phyloP scores from a whole-genome alignment of 2,329 filamentous ascomycete species.

The Sarocladiaceae sp. region DNA sequence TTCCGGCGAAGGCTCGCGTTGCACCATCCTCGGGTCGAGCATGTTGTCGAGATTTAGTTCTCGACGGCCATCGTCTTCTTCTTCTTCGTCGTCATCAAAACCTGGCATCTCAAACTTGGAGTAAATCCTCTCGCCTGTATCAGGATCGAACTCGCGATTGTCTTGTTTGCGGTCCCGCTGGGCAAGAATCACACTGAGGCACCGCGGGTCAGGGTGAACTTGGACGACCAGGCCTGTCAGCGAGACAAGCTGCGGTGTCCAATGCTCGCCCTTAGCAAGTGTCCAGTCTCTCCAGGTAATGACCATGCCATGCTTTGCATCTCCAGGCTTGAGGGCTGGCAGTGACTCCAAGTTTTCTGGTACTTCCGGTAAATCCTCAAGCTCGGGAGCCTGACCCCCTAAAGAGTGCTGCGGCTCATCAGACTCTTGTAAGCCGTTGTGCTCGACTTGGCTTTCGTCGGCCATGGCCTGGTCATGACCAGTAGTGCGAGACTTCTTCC shows the following conservation, averaged over 20 bases:
- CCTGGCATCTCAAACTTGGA: conserved; percentile 67
- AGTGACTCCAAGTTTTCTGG: conserved; percentile 52
- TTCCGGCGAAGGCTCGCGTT: conserved; percentile 14
- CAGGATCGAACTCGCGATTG: conserved; percentile 55
- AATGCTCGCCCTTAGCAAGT: conserved; percentile 55
- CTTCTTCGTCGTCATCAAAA: conserved; percentile 53
- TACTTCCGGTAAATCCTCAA: conserved; percentile 57
- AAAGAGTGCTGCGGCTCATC: conserved; percentile 22
- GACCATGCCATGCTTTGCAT: conserved; percentile 52
- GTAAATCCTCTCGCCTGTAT: conserved; percentile 67
- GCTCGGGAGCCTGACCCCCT: conserved; percentile 23
- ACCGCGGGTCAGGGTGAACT: conserved; percentile 38
- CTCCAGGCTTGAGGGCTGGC: conserved; percentile 38
- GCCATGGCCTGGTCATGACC: conserved; percentile 25
- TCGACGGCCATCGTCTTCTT: conserved; percentile 56
- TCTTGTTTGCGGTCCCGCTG: conserved; percentile 57
- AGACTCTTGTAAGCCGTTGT: conserved; percentile 34
- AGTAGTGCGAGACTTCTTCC: conserved; percentile 30
- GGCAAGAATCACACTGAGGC: conserved; percentile 59
- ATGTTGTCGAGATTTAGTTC: conserved; percentile 56
- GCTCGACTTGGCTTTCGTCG: conserved; percentile 13
- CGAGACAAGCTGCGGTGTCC: conserved; percentile 57
- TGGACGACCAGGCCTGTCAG: conserved; percentile 63
- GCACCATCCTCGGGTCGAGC: conserved; percentile 61
- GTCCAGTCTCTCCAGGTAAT: conserved; percentile 63